Conservation (phyloP, 257 asterid species). For the Solanum ossicruentum region DNA sequence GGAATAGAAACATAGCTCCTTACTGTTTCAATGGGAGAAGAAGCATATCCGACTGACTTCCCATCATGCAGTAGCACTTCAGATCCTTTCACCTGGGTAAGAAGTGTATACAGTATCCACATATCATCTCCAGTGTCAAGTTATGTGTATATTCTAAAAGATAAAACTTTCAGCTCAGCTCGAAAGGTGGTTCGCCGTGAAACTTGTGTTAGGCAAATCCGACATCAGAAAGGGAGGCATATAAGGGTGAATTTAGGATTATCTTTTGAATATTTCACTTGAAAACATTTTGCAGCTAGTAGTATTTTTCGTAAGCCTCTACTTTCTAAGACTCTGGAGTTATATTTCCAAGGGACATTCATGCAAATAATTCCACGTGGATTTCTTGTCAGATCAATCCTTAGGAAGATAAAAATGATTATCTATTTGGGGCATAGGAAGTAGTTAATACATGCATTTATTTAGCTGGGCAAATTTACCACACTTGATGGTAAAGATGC, state of each 20-base stretch:
- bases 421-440: not conserved
- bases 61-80: constrained; percentile 60
- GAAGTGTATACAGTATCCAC: not conserved
- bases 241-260: not conserved
- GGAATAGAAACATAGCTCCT: not conserved
- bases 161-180: not conserved
- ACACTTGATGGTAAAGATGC: not conserved
- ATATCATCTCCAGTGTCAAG: not conserved
- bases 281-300: not conserved
- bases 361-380: not conserved
- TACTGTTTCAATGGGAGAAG: constrained; percentile 76
- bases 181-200: not conserved
- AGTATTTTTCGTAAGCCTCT: not conserved
- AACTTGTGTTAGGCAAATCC: not conserved
- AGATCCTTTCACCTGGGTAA: constrained; percentile 72
- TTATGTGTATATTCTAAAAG: not conserved
- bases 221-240: not conserved
- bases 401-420: not conserved
- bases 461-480: not conserved
- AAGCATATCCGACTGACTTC: constrained; percentile 70
- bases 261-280: not conserved
- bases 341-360: not conserved
- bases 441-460: not conserved
- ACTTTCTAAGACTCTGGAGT: not conserved
- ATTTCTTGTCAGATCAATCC: not conserved